phyloP scores from a whole-genome alignment of 345 rosid genomes.

The Boechera divaricarpa region DNA sequence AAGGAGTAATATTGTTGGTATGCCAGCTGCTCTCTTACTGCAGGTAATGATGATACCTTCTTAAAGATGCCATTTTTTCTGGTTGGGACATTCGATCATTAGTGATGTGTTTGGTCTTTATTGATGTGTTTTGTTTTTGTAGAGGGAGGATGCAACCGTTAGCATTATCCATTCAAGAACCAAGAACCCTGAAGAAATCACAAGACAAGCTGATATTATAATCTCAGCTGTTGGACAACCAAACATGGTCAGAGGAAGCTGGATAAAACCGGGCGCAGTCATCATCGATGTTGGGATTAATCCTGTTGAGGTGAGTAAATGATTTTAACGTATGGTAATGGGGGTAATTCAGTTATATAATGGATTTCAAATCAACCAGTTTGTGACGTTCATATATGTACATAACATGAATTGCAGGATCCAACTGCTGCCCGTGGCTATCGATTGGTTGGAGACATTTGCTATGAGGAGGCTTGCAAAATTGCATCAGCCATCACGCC shows the following conservation, averaged over 20 bases:
- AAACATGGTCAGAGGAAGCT: constrained; percentile 78
- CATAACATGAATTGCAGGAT: constrained; percentile 53
- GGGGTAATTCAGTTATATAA: background rate
- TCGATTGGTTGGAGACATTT: constrained; percentile 80
- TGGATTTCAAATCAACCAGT: background rate
- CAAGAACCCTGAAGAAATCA: constrained; percentile 71
- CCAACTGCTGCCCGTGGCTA: constrained; percentile 62
- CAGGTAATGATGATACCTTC: constrained; percentile 54
- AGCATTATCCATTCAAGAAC: constrained; percentile 84
- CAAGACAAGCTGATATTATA: constrained; percentile 77
- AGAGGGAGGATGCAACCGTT: constrained; percentile 89
- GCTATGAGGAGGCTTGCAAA: constrained; percentile 75
- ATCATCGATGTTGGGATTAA: constrained; percentile 91
- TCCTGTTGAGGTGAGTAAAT: constrained; percentile 66
- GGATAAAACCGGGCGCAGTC: constrained; percentile 94
- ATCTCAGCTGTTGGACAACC: constrained; percentile 84
- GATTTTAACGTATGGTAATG: background rate
- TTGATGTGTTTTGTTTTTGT: constrained; percentile 3
- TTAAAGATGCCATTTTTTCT: background rate
- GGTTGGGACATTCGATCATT: background rate
- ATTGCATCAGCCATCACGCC: constrained; percentile 83
- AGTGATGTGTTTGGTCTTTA: background rate
- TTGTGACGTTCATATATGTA: background rate
- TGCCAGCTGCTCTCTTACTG: constrained; percentile 88
- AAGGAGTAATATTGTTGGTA: constrained; percentile 93